phyloP scores from a whole-genome alignment of 2,329 filamentous ascomycete genomes.

The Aspergillus sp. region DNA sequence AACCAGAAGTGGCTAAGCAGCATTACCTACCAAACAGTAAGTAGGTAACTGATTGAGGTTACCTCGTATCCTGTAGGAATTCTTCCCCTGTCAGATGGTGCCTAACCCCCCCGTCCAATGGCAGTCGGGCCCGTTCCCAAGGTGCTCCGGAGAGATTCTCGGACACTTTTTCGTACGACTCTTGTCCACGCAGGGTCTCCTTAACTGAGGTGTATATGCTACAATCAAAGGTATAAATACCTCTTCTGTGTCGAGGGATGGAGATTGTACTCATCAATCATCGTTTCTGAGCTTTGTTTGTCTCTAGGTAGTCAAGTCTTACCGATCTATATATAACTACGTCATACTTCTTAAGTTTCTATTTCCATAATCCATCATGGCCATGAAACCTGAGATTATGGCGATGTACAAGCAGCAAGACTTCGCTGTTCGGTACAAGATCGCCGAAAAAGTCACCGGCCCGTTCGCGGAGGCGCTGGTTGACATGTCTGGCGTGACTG shows the following conservation, averaged over 20 bases:
- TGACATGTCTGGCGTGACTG: slow-evolving; percentile 27
- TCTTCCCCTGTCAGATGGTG: not conserved
- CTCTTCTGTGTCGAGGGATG: not conserved
- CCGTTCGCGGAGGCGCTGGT: slow-evolving; percentile 30
- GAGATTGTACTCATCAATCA: not conserved
- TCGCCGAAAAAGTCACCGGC: slow-evolving; percentile 31
- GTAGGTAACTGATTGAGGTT: not conserved
- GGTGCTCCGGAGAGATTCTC: slow-evolving; percentile 1
- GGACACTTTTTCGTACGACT: not conserved
- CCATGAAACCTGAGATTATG: slow-evolving; percentile 16
- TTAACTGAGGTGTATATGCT: not conserved
- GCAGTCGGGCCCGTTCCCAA: not conserved
- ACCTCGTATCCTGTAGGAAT: not conserved
- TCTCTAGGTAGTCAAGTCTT: not conserved
- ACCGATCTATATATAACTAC: not conserved
- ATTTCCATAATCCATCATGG: slow-evolving; percentile 9
- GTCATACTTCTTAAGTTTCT: not conserved
- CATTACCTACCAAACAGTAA: not conserved
- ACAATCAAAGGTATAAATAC: not conserved
- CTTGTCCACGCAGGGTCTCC: not conserved
- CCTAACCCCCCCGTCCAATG: not conserved
- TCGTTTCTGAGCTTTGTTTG: not conserved
- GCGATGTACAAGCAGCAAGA: slow-evolving; percentile 16
- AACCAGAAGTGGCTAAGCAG: not conserved
- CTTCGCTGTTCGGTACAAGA: slow-evolving; percentile 27